These are phyloP conservation scores for Aspergillus floridensis DNA, from an alignment of 2,329 filamentous ascomycete species.

Conservation along the genomic window DNA sequence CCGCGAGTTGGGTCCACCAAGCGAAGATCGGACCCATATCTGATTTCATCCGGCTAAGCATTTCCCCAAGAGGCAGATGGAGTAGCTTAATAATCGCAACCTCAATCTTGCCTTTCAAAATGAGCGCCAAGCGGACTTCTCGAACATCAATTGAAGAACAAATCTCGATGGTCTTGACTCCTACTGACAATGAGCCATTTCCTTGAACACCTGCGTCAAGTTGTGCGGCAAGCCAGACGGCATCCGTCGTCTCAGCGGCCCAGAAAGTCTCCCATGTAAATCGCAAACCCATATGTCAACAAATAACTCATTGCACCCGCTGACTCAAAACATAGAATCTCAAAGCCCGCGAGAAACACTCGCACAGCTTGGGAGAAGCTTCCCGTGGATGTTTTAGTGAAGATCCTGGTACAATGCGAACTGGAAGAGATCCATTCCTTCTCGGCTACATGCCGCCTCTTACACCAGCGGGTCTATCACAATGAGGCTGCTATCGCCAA, in stretches of 20 bases:
- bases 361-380: conserved; percentile 20
- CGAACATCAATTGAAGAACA: not conserved
- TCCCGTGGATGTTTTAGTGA: conserved; percentile 19
- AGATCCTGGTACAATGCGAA: conserved; percentile 19
- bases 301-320: not conserved
- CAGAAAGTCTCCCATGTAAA: conserved; percentile 1
- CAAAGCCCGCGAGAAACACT: not conserved
- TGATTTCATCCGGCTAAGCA: not conserved
- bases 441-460: conserved; percentile 20
- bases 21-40: not conserved
- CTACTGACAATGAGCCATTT: not conserved
- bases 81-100: conserved; percentile 4
- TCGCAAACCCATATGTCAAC: not conserved
- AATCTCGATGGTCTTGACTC: not conserved
- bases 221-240: not conserved
- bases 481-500: conserved; percentile 23
- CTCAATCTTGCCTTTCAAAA: not conserved
- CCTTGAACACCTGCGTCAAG: not conserved
- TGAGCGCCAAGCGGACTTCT: not conserved
- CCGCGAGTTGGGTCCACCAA: not conserved
- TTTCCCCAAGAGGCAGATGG: not conserved
- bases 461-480: conserved; percentile 19
- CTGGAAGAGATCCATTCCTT: conserved; percentile 22
- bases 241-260: not conserved
- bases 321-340: not conserved